These are phyloP conservation scores for Dictyostelium firmibasis DNA, from an alignment of 78 protist species.

Conservation along the genomic window DNA sequence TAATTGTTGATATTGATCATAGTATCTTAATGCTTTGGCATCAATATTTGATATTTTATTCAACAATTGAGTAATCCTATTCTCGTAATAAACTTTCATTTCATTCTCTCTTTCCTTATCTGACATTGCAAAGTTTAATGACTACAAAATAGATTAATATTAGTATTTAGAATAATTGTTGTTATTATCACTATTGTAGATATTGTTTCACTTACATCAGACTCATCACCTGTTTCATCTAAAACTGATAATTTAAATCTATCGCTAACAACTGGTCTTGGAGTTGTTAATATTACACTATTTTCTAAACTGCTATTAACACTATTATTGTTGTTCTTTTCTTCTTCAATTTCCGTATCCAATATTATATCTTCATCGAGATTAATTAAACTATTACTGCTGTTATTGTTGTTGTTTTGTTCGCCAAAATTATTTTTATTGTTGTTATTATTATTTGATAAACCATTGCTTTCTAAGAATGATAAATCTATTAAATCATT, in stretches of 20 bases:
- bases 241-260: slow-evolving; percentile 64
- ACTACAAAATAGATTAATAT: background rate
- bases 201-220: slow-evolving; percentile 13
- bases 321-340: background rate
- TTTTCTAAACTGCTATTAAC: background rate
- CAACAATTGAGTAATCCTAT: slow-evolving; percentile 61
- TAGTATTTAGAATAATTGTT: too few species aligned
- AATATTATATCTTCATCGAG: background rate
- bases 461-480: background rate
- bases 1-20: slow-evolving; percentile 46
- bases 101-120: slow-evolving; percentile 80
- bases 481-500: slow-evolving; percentile 14
- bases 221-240: slow-evolving; percentile 62
- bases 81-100: slow-evolving; percentile 60
- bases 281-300: background rate
- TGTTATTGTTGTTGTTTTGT: background rate
- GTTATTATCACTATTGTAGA: too few species aligned
- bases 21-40: slow-evolving; percentile 52
- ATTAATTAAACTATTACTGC: slow-evolving; percentile 11
- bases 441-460: background rate
- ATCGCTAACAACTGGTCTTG: slow-evolving; percentile 5
- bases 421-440: background rate
- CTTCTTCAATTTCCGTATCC: background rate
- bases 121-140: slow-evolving; percentile 45
- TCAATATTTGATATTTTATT: slow-evolving; percentile 77